Percentiles rank a stretch among this genome's conserved stretches.
These are phyloP conservation scores for maize (Zea mays) DNA, from an alignment of 176 grass and related monocot species.

Conservation along the genomic window Zm-B73-REFERENCE-NAM-5.0 NC_050103.1:8180001-8180500, in stretches of 20 bases:
- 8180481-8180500: conserved; percentile 33
- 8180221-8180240: conserved; percentile 68
- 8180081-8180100: conserved; percentile 46
- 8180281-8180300: conserved; percentile 50
- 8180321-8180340: conserved; percentile 16
- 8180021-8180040: conserved; percentile 38
- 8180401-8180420: conserved; percentile 26
- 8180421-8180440: conserved; percentile 34
- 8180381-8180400: conserved; percentile 8
- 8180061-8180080: conserved; percentile 72
- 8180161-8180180: conserved; percentile 53
- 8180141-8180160: conserved; percentile 47
- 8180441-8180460: conserved; percentile 17
- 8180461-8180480: conserved; percentile 13
- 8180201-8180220: conserved; percentile 57
- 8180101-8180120: conserved; percentile 45
- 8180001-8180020: conserved; percentile 72
- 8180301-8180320: conserved; percentile 29
- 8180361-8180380: conserved; percentile 35
- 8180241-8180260: conserved; percentile 53
- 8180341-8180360: conserved; percentile 36
- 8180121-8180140: conserved; percentile 69
- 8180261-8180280: conserved; percentile 59
- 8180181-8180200: conserved; percentile 81
- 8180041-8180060: conserved; percentile 52